These are phyloP conservation scores for Aspergillus costaricaensis DNA, from an alignment of 2,329 filamentous ascomycete species.

Conservation along the genomic window DNA sequence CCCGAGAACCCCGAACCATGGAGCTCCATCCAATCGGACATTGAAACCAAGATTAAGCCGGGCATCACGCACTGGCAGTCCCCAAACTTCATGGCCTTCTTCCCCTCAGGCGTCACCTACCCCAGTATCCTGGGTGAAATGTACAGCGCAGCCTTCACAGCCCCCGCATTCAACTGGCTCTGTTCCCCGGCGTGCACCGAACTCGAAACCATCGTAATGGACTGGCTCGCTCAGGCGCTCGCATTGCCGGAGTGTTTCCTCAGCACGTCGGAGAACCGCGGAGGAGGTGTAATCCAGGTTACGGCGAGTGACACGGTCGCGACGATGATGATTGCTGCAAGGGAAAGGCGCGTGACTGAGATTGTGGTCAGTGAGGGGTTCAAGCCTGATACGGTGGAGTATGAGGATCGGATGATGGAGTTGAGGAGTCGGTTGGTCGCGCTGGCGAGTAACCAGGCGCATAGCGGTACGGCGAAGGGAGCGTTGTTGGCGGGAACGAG, in stretches of 20 bases:
- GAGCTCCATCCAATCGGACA: constrained; percentile 77
- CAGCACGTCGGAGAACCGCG: constrained; percentile 64
- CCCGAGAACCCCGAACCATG: constrained; percentile 68
- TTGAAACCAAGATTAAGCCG: constrained; percentile 83
- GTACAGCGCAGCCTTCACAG: constrained; percentile 85
- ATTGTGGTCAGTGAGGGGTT: constrained; percentile 55
- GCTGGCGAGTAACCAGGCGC: constrained; percentile 74
- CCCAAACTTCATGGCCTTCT: constrained; percentile 95
- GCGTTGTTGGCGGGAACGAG: constrained; percentile 84
- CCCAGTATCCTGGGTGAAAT: constrained; percentile 87
- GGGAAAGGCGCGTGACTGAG: constrained; percentile 73
- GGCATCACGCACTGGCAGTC: constrained; percentile 94
- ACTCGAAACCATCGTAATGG: constrained; percentile 87
- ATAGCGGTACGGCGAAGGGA: constrained; percentile 84
- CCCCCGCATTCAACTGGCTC: constrained; percentile 95
- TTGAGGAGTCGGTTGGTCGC: constrained; percentile 74
- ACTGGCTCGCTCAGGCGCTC: constrained; percentile 82
- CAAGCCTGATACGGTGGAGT: constrained; percentile 53
- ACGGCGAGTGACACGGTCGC: constrained; percentile 85
- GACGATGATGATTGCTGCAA: constrained; percentile 81
- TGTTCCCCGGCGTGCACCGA: constrained; percentile 91
- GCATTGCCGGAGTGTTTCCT: constrained; percentile 72
- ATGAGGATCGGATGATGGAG: constrained; percentile 69
- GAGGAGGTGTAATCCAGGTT: constrained; percentile 93
- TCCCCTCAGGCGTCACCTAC: constrained; percentile 78